phyloP scores from a whole-genome alignment of 148 eudicot genomes.

The Fagopyrum homotropicum region DNA sequence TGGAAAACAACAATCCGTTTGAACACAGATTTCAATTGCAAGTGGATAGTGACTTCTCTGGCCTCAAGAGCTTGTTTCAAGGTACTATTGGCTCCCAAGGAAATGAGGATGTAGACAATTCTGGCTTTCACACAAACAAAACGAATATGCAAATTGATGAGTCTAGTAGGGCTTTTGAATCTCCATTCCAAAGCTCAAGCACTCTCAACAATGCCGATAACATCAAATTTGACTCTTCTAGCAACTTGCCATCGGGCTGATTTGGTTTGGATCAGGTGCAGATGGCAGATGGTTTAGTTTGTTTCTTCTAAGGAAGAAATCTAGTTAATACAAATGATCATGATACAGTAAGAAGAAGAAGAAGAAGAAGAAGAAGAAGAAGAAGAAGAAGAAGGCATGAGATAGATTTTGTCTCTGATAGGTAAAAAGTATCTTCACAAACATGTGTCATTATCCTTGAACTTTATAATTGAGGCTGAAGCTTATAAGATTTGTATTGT shows the following conservation, averaged over 20 bases:
- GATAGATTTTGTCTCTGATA: not conserved
- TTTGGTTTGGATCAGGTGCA: not conserved
- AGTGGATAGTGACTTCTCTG: constrained; percentile 17
- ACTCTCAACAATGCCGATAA: not conserved
- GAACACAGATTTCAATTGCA: constrained; percentile 15
- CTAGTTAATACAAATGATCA: not conserved
- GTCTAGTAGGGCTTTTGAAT: constrained; percentile 23
- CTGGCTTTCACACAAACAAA: constrained; percentile 15
- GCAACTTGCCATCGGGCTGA: constrained; percentile 9
- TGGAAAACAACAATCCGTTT: constrained; percentile 15
- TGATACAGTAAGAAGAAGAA: not conserved
- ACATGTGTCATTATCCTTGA: not conserved
- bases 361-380: not conserved
- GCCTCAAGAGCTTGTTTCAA: constrained; percentile 17
- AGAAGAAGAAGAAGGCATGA: not conserved
- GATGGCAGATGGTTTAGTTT: not conserved
- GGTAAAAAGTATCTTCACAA: not conserved
- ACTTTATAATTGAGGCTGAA: not conserved
- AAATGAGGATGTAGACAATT: constrained; percentile 8
- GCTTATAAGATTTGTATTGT: not conserved
- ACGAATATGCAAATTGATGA: constrained; percentile 24
- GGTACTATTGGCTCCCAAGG: constrained; percentile 19
- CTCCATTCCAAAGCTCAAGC: constrained; percentile 20
- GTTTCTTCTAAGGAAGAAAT: not conserved
- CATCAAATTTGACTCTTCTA: constrained; percentile 1